Percentiles rank a stretch among this genome's conserved stretches.
Conservation (phyloP, 1,284 basidiomycete genomes). For the Trametes polyzona region DNA sequence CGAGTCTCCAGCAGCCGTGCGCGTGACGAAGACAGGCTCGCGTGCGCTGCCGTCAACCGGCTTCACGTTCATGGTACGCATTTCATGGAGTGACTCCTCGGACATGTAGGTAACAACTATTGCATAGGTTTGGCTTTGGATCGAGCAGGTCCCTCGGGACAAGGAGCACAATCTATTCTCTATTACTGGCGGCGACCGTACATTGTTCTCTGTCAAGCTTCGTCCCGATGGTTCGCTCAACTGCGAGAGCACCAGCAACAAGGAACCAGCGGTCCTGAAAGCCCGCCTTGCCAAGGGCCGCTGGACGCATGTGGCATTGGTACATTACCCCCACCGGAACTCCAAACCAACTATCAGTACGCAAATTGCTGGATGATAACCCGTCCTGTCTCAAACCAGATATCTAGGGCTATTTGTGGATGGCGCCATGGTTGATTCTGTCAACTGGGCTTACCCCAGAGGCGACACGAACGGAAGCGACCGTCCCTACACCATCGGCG, state of each 20-base stretch:
- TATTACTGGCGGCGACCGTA: slow-evolving; percentile 42
- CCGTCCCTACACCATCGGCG: slow-evolving; percentile 57
- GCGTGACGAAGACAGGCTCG: slow-evolving; percentile 45
- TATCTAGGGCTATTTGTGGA: slow-evolving; percentile 72
- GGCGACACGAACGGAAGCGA: slow-evolving; percentile 42
- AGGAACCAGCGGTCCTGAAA: slow-evolving; percentile 47
- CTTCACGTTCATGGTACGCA: slow-evolving; percentile 70
- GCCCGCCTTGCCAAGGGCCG: slow-evolving; percentile 51
- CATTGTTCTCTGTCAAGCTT: slow-evolving; percentile 50
- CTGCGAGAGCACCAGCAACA: slow-evolving; percentile 47
- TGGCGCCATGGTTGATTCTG: slow-evolving; percentile 62
- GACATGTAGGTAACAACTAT: slow-evolving; percentile 14
- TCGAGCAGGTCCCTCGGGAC: slow-evolving; percentile 56
- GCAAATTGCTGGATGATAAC: slow-evolving; percentile 30
- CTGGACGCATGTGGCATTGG: slow-evolving; percentile 72
- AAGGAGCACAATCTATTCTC: slow-evolving; percentile 50
- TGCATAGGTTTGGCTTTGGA: slow-evolving; percentile 67
- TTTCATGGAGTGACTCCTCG: neutral
- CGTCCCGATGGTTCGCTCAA: slow-evolving; percentile 60
- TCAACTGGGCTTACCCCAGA: slow-evolving; percentile 66
- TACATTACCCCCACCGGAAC: slow-evolving; percentile 61
- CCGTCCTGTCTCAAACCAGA: neutral
- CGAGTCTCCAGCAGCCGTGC: slow-evolving; percentile 54
- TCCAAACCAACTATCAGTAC: slow-evolving; percentile 65
- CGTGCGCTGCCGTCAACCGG: slow-evolving; percentile 60